Evolutionary conservation across 192 early-diverging fungal species (phyloP).

Genomic region (Entomortierella chlamydospora): DNA sequence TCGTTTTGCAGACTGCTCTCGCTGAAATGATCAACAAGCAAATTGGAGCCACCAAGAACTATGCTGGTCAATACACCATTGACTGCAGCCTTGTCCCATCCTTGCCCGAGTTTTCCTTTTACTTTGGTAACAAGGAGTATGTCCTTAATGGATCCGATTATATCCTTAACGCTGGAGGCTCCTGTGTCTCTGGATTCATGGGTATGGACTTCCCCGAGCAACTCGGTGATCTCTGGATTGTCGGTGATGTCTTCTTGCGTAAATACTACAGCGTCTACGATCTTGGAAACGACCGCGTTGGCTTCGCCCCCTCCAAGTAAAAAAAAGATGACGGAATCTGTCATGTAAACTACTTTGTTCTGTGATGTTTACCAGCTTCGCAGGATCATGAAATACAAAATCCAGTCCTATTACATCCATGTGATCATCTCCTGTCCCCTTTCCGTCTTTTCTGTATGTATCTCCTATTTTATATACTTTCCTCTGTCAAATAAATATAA

Average conservation of each 20-base stretch:
- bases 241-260: constrained; percentile 87
- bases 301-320: constrained; percentile 60
- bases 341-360: too few relatives aligned
- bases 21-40: constrained; percentile 91
- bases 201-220: constrained; percentile 89
- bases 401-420: too few relatives aligned
- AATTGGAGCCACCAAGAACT: constrained; percentile 95
- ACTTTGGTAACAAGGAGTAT: constrained; percentile 84
- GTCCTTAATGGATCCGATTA: constrained; percentile 67
- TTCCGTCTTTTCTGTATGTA: too few relatives aligned
- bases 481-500: too few relatives aligned
- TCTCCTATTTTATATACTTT: too few relatives aligned
- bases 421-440: too few relatives aligned
- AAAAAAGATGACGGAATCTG: too few relatives aligned
- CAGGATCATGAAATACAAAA: too few relatives aligned
- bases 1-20: constrained; percentile 80
- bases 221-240: constrained; percentile 83
- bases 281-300: constrained; percentile 78
- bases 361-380: too few relatives aligned
- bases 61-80: constrained; percentile 88
- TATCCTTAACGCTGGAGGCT: constrained; percentile 68
- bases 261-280: constrained; percentile 84
- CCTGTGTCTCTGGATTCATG: constrained; percentile 89
- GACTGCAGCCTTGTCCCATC: constrained; percentile 77
- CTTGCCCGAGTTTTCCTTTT: constrained; percentile 82